A percentile compares a stretch with the other conserved stretches of the same genome.
phyloP scores from a whole-genome alignment of 441 rosid species.

The Gossypium trilobum region DNA sequence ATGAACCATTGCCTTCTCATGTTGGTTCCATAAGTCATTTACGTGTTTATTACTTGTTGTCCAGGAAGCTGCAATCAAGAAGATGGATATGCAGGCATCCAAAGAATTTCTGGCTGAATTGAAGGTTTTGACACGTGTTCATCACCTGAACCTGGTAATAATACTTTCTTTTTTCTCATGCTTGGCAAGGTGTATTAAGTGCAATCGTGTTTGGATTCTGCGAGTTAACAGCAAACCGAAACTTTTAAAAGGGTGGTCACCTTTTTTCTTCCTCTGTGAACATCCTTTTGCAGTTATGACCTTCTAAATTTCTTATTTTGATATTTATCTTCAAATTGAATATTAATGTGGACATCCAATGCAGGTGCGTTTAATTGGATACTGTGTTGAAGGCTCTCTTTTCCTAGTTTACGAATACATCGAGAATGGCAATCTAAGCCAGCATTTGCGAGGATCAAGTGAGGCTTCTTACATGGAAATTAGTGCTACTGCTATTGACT shows the following conservation, averaged over 20 bases:
- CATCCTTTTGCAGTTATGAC: background rate
- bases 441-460: constrained; percentile 83
- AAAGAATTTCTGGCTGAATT: constrained; percentile 86
- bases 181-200: background rate
- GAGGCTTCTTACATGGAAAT: constrained; percentile 19
- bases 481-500: background rate
- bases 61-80: constrained; percentile 97
- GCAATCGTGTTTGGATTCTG: background rate
- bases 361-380: constrained; percentile 87
- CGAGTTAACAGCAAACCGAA: background rate
- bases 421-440: constrained; percentile 85
- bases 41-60: background rate
- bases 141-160: constrained; percentile 90
- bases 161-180: constrained; percentile 1
- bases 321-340: background rate
- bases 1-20: background rate
- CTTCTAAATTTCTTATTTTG: background rate
- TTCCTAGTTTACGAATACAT: constrained; percentile 79
- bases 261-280: background rate
- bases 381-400: constrained; percentile 90
- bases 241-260: background rate
- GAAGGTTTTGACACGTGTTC: constrained; percentile 82
- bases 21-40: constrained; percentile 1
- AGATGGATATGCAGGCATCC: constrained; percentile 96
- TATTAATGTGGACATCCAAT: constrained; percentile 2